These are phyloP conservation scores for Diaporthe sp. DNA, from an alignment of 2,329 filamentous ascomycete species.

Conservation along the genomic window DNA sequence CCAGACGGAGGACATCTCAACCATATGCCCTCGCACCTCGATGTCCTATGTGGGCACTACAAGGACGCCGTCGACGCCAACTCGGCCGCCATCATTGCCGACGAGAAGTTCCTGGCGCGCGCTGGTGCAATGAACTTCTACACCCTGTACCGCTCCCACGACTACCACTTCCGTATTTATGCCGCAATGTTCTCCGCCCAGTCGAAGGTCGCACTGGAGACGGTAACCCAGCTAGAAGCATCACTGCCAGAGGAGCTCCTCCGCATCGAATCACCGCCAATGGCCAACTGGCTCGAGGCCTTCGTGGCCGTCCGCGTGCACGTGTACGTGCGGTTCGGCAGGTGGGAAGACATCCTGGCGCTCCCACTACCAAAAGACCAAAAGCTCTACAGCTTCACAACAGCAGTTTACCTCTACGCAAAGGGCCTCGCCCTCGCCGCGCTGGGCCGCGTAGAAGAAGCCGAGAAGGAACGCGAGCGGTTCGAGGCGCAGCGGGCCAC, in stretches of 20 bases:
- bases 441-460: slow-evolving; percentile 65
- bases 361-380: slow-evolving; percentile 69
- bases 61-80: slow-evolving; percentile 75
- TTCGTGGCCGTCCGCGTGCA: slow-evolving; percentile 78
- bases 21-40: slow-evolving; percentile 80
- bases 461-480: slow-evolving; percentile 60
- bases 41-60: slow-evolving; percentile 81
- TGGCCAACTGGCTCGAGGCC: slow-evolving; percentile 84
- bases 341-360: slow-evolving; percentile 74
- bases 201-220: slow-evolving; percentile 71
- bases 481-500: slow-evolving; percentile 64
- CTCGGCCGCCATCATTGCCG: slow-evolving; percentile 73
- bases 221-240: slow-evolving; percentile 68
- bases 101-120: slow-evolving; percentile 73
- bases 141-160: slow-evolving; percentile 79
- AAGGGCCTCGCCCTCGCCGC: slow-evolving; percentile 76
- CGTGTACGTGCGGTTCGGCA: slow-evolving; percentile 79
- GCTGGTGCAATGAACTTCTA: slow-evolving; percentile 79
- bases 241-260: slow-evolving; percentile 75
- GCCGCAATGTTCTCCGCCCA: slow-evolving; percentile 83
- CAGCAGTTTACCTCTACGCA: slow-evolving; percentile 76
- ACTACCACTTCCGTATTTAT: slow-evolving; percentile 82
- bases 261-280: slow-evolving; percentile 74
- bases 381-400: slow-evolving; percentile 76
- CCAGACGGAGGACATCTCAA: slow-evolving; percentile 77